Percentiles rank a stretch among this genome's conserved stretches.
Evolutionary conservation across 2,329 filamentous ascomycete species (phyloP).

Genomic region (Exserohilum rostratum): DNA sequence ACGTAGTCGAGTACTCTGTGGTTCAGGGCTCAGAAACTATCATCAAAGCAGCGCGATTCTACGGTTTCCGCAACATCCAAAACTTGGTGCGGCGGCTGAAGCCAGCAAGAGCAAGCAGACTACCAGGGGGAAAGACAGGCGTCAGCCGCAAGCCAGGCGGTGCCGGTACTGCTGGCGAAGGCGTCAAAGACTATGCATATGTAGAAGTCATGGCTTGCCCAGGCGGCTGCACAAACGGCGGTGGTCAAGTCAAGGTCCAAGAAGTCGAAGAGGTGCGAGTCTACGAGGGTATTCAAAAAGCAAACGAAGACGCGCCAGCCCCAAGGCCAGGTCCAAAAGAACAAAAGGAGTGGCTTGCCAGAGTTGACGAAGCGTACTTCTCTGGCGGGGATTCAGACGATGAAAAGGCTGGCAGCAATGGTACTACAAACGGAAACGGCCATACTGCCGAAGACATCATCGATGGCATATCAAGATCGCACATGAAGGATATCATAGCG

Average conservation of each 20-base stretch:
- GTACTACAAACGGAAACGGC: constrained; percentile 26
- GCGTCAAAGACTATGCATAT: constrained; percentile 79
- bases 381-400: constrained; percentile 64
- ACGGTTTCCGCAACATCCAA: constrained; percentile 97
- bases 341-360: constrained; percentile 72
- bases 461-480: constrained; percentile 68
- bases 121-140: constrained; percentile 44
- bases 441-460: constrained; percentile 47
- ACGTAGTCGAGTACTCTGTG: constrained; percentile 86
- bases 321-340: constrained; percentile 72
- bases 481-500: constrained; percentile 70
- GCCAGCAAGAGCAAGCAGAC: constrained; percentile 71
- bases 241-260: constrained; percentile 90
- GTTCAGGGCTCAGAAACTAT: constrained; percentile 54
- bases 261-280: constrained; percentile 64
- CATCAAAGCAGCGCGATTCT: constrained; percentile 73
- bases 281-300: constrained; percentile 33
- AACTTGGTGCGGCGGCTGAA: constrained; percentile 93
- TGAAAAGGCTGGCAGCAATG: constrained; percentile 42
- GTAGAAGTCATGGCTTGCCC: constrained; percentile 99
- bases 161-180: constrained; percentile 63
- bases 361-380: constrained; percentile 77
- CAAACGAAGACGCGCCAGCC: constrained; percentile 34
- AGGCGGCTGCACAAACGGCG: constrained; percentile 97
- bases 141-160: constrained; percentile 71